phyloP scores from a whole-genome alignment of 2,329 filamentous ascomycete genomes.

The Phyllosticta citribraziliensis region DNA sequence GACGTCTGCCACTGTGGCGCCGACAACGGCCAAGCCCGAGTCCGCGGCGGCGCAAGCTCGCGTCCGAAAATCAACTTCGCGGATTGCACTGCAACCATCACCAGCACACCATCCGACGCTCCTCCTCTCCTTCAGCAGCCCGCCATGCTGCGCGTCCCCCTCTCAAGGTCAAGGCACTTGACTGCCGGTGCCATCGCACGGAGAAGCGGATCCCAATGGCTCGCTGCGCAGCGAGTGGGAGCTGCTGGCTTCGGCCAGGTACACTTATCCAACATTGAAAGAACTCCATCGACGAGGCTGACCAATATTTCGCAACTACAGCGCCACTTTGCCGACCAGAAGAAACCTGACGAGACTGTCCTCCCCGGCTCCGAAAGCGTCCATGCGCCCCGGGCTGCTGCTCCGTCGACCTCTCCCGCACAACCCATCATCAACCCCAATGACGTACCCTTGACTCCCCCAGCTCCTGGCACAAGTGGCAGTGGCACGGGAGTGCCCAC shows the following conservation, averaged over 20 bases:
- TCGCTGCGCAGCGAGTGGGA: conserved; percentile 23
- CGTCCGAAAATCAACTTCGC: conserved; percentile 11
- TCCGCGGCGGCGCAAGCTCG: conserved; percentile 9
- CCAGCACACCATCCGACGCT: conserved; percentile 9
- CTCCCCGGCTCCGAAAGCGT: conserved; percentile 17
- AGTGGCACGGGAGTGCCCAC: conserved; percentile 28
- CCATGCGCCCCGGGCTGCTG: conserved; percentile 8
- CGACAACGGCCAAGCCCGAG: not conserved
- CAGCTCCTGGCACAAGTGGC: conserved; percentile 26
- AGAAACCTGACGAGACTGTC: conserved; percentile 30
- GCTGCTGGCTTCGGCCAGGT: conserved; percentile 10
- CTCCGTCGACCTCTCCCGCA: conserved; percentile 27
- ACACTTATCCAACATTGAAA: conserved; percentile 23
- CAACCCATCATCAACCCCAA: conserved; percentile 39
- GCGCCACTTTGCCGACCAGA: conserved; percentile 43
- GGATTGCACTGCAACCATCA: conserved; percentile 3
- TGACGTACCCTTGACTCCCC: conserved; percentile 38
- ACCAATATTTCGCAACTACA: conserved; percentile 17
- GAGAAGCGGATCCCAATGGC: conserved; percentile 34
- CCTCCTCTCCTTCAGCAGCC: conserved; percentile 24
- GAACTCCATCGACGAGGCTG: conserved; percentile 37
- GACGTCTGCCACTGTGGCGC: conserved; percentile 16
- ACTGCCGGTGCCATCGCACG: conserved; percentile 30
- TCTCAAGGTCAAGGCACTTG: conserved; percentile 37
- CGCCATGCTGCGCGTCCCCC: conserved; percentile 47